Conservation (phyloP, 257 asterid genomes). For the Datura wrightii region DNA sequence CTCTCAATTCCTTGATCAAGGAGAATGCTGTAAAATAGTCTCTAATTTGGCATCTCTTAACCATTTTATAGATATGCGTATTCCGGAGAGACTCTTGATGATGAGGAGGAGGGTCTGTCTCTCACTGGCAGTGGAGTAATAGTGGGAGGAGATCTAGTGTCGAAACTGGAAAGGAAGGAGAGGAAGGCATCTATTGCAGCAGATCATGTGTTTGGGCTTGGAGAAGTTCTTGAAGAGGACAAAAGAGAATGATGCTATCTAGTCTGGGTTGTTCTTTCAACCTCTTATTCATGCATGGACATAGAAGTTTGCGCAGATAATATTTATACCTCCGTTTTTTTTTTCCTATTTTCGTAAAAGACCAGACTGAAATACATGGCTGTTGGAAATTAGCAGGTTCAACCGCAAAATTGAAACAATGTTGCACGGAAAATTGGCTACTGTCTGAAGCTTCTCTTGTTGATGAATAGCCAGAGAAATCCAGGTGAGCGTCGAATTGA, state of each 20-base stretch:
- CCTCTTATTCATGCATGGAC: background rate
- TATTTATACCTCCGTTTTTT: slow-evolving; percentile 18
- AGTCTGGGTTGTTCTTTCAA: slow-evolving; percentile 5
- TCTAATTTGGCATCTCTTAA: slow-evolving; percentile 7
- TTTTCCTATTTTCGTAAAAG: background rate
- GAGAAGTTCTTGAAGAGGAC: slow-evolving; percentile 50
- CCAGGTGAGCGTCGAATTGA: slow-evolving; percentile 9
- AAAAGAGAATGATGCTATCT: slow-evolving; percentile 45
- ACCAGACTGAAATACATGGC: background rate
- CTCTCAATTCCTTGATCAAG: background rate
- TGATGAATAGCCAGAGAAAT: background rate
- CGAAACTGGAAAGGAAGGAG: slow-evolving; percentile 61
- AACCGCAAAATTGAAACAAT: background rate
- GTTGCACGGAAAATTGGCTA: slow-evolving; percentile 14
- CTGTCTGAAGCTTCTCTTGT: background rate
- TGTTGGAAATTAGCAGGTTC: background rate
- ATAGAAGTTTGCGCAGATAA: slow-evolving; percentile 17
- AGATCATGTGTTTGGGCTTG: slow-evolving; percentile 68
- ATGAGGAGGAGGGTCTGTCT: slow-evolving; percentile 84
- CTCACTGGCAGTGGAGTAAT: slow-evolving; percentile 68
- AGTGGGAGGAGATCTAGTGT: slow-evolving; percentile 70
- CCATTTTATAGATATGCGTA: slow-evolving; percentile 70
- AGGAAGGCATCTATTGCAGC: slow-evolving; percentile 54
- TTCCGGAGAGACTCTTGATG: slow-evolving; percentile 76
- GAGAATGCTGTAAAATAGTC: background rate